These are phyloP conservation scores for Tolypocladium ophioglossoides DNA, from an alignment of 2,329 filamentous ascomycete genomes.

Conservation along the genomic window DNA sequence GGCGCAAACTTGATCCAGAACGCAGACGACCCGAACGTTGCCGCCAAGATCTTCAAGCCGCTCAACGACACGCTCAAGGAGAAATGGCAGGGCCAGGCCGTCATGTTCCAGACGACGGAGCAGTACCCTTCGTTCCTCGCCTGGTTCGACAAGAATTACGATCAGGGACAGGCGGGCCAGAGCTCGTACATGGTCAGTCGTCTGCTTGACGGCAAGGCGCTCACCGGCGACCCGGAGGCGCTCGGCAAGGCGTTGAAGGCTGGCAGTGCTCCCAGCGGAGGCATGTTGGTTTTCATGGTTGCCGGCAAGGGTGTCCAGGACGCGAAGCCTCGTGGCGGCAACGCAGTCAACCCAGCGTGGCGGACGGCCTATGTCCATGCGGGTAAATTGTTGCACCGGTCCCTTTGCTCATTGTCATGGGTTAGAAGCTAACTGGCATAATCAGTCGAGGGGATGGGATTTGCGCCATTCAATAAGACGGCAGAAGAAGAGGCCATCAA, in stretches of 20 bases:
- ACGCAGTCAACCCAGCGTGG: constrained; percentile 41
- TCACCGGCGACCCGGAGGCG: constrained; percentile 22
- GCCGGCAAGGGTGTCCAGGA: constrained; percentile 32
- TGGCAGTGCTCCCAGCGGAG: constrained; percentile 16
- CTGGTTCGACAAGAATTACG: constrained; percentile 26
- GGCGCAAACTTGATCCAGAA: constrained; percentile 25
- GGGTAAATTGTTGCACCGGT: constrained; percentile 17
- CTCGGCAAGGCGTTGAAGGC: constrained; percentile 26
- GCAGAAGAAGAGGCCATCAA: constrained; percentile 15
- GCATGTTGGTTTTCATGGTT: constrained; percentile 26
- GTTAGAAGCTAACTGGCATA: no score
- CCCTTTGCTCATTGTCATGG: background rate
- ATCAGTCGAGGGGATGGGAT: constrained; percentile 15
- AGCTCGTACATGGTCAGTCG: constrained; percentile 30
- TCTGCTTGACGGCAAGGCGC: constrained; percentile 26
- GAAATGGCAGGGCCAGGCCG: constrained; percentile 20
- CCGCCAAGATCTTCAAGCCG: constrained; percentile 19
- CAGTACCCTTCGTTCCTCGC: constrained; percentile 23
- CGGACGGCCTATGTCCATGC: constrained; percentile 31
- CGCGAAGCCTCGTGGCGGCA: constrained; percentile 31
- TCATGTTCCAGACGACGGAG: constrained; percentile 6
- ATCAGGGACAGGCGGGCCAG: constrained; percentile 22
- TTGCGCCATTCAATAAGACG: constrained; percentile 21
- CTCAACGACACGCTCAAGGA: constrained; percentile 25
- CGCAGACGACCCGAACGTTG: constrained; percentile 14